Base-by-base conservation (phyloP, 345 rosid genomes). In the Cardamine resedifolia region DNA sequence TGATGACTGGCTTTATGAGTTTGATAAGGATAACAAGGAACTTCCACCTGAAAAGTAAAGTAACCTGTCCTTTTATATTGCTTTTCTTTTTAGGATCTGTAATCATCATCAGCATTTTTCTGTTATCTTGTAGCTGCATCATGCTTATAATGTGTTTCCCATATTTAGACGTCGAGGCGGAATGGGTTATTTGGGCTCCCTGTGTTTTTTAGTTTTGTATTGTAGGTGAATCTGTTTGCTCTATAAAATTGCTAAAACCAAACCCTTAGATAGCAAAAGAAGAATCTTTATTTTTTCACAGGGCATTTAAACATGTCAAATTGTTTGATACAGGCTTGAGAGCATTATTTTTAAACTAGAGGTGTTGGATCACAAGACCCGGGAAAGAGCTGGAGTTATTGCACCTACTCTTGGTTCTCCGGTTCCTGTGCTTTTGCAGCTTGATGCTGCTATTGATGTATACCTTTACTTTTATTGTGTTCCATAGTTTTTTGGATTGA, bases 311-410 rank as follows among this genome's bases (percentile, higher is more conserved):
- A 59, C 15, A 16, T 56, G 66, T 39, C 23, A 14, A 39, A 31
- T 18, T 68, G 47, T 68, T 18, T 58, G 41, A 56, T 48, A 49
- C 85, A 96, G 99, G 87, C 79, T 96, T 15, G 98, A 96, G 85
- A 52, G 61, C 66, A 84, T 96, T 77, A 65, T 95, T 51, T 95
- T 90, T 80, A 92, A 88, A 79, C 78, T 95, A 68, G 99, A 95
- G 85, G 98, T 91, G 41, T 81, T 92, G 83, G 99, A 92, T 89
- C 99, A 92, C 79, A 95, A 90, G 78, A 90, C 96, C 55, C 83
- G 98, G 72, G 98, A 95, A 81, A 88, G 96, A 85, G 97, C 97
- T 63, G 98, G 99, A 73, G 82, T 90, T 70, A 85, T 95, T 81
- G 67, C 94, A 50, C 85, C 94, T 47, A 86, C 97, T 34, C 88